Percentiles rank a stretch among this genome's conserved stretches.
Conservation (phyloP, 768 basidiomycete genomes). For the Amanita polypyramis region DNA sequence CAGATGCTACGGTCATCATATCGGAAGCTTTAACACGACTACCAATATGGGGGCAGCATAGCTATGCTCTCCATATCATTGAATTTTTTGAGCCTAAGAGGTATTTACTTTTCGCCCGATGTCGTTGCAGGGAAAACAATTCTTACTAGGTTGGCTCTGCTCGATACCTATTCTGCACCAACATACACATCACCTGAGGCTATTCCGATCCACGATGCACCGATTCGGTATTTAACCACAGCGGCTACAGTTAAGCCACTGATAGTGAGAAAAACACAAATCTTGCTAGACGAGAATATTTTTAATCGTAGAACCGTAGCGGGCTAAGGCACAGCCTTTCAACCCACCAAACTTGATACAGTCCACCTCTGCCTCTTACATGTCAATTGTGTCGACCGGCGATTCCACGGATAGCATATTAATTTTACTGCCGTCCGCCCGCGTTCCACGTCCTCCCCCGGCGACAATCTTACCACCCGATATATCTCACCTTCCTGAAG, state of each 20-base stretch:
- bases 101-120: constrained; percentile 19
- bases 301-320: constrained; percentile 16
- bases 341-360: constrained; percentile 48
- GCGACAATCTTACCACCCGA: constrained; percentile 24
- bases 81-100: constrained; percentile 33
- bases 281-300: not conserved
- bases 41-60: constrained; percentile 39
- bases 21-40: constrained; percentile 41
- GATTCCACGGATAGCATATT: constrained; percentile 18
- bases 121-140: not conserved
- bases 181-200: constrained; percentile 32
- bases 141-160: constrained; percentile 29
- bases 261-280: constrained; percentile 10
- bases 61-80: constrained; percentile 34
- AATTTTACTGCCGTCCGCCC: constrained; percentile 39
- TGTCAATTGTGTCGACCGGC: constrained; percentile 24
- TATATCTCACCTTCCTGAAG: constrained; percentile 21
- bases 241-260: constrained; percentile 9
- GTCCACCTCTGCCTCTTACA: constrained; percentile 42
- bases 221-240: constrained; percentile 42
- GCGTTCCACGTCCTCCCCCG: constrained; percentile 31
- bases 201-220: constrained; percentile 30
- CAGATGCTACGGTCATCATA: constrained; percentile 32
- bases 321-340: constrained; percentile 26
- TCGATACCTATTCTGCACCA: constrained; percentile 43